Conservation (phyloP, 2,329 filamentous ascomycete species). For the Arachnopeziza araneosa region DNA sequence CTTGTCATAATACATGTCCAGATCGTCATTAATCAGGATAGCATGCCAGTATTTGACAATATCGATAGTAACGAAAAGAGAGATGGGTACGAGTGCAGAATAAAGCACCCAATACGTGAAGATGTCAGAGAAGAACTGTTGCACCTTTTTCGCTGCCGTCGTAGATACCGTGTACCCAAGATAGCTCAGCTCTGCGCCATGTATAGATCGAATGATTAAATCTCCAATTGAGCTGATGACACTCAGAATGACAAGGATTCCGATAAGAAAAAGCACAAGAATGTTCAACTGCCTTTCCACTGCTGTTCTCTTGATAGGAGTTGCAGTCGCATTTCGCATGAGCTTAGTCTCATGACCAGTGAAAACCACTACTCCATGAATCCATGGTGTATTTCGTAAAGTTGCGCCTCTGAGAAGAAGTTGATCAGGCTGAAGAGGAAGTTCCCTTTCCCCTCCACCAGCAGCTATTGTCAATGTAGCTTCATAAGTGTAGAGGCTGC, state of each 20-base stretch:
- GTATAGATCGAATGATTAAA: slow-evolving; percentile 67
- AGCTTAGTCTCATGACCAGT: slow-evolving; percentile 97
- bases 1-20: slow-evolving; percentile 96
- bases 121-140: slow-evolving; percentile 87
- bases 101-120: slow-evolving; percentile 99
- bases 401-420: slow-evolving; percentile 89
- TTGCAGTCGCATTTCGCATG: slow-evolving; percentile 96
- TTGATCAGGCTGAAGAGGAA: slow-evolving; percentile 86
- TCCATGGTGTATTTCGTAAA: slow-evolving; percentile 92
- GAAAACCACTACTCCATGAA: slow-evolving; percentile 93
- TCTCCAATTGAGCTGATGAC: slow-evolving; percentile 90
- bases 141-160: slow-evolving; percentile 48
- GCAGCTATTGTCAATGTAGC: slow-evolving; percentile 87
- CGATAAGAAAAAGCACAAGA: slow-evolving; percentile 85
- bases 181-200: slow-evolving; percentile 61
- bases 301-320: slow-evolving; percentile 95
- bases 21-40: slow-evolving; percentile 94
- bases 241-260: slow-evolving; percentile 76
- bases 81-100: slow-evolving; percentile 93
- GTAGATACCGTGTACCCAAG: slow-evolving; percentile 61
- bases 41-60: slow-evolving; percentile 97
- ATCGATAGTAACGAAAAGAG: slow-evolving; percentile 94
- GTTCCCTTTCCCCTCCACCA: slow-evolving; percentile 87
- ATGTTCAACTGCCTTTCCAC: slow-evolving; percentile 92
- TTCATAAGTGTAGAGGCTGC: slow-evolving; percentile 96